Base-by-base conservation (phyloP, 2,329 filamentous ascomycete species). In the Trichoderma oligosporum region DNA sequence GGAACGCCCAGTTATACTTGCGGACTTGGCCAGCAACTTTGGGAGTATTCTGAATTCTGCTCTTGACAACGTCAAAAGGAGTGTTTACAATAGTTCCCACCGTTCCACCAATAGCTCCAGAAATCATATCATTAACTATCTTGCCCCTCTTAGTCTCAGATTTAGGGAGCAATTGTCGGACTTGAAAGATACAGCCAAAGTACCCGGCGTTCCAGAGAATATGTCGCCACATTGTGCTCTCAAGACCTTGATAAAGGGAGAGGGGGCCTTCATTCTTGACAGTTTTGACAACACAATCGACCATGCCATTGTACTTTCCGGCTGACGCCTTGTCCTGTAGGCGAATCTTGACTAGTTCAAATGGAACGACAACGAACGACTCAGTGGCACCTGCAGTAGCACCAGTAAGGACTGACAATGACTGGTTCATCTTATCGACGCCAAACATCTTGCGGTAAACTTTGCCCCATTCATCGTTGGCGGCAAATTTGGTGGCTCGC, bases 1-100 rank as follows among this genome's bases (percentile, higher is more conserved):
- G 89, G 83, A 87, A 96, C 29, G 94, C 94, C 94, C 94, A 99
- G 83, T 97, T 97, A 80, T 99, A 99, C 82, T 99, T 99, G 70
- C 89, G 89, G 20, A 85, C 76, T 54, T 83, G 79, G 4, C 94
- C 94, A n/a, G 88, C 73, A 36, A 96, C 78, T 79, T 89, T 93
- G 64, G 89, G 81, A 56, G 84, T 91, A 77, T 99, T 99, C 76
- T 99, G 94, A 65, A 99, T 99, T 62, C 94, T 87, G 64, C 89
- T 95, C 83, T 99, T 99, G 77, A 97, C 92, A 18, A 97, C 93
- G 69, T 97, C 92, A 84, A 96, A 86, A 58, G 92, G 91, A 2
- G 93, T 97, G 80, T 99, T 99, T 62, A 97, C 71, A 38, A 97
- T 82, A 2, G 93, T 99, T 72, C 94, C 93, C 52, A 81, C 67